phyloP scores from a whole-genome alignment of 768 basidiomycete species.

The Boletus coccyginus region DNA sequence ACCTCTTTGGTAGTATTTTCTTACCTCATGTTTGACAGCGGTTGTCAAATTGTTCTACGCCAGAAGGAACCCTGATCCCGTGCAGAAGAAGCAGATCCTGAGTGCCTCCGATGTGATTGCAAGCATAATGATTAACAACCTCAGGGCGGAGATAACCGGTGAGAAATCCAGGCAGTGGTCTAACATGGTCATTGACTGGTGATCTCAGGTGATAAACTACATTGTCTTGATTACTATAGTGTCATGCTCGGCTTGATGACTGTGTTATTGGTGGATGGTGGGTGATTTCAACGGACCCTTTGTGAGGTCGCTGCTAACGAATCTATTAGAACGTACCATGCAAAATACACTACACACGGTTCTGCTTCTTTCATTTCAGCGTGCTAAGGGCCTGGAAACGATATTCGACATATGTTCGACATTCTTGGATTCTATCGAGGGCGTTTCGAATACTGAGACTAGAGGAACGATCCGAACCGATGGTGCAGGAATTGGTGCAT shows the following conservation, averaged over 20 bases:
- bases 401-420: constrained; percentile 55
- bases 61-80: constrained; percentile 68
- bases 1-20: not conserved
- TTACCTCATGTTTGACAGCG: constrained; percentile 43
- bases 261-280: constrained; percentile 59
- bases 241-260: constrained; percentile 52
- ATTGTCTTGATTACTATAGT: constrained; percentile 49
- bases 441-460: constrained; percentile 44
- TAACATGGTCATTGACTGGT: constrained; percentile 6
- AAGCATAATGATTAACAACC: constrained; percentile 66
- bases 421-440: constrained; percentile 58
- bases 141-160: constrained; percentile 56
- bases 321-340: constrained; percentile 63
- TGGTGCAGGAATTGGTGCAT: constrained; percentile 66
- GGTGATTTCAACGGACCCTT: constrained; percentile 1
- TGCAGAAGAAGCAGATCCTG: constrained; percentile 75
- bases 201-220: constrained; percentile 38
- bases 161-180: constrained; percentile 23
- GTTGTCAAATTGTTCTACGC: constrained; percentile 85
- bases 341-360: constrained; percentile 80
- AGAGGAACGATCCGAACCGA: constrained; percentile 55
- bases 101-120: constrained; percentile 71
- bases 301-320: not conserved
- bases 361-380: constrained; percentile 71
- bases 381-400: constrained; percentile 65